phyloP scores from a whole-genome alignment of 2,329 filamentous ascomycete species.

The Fusarium brevicatenulatum region DNA sequence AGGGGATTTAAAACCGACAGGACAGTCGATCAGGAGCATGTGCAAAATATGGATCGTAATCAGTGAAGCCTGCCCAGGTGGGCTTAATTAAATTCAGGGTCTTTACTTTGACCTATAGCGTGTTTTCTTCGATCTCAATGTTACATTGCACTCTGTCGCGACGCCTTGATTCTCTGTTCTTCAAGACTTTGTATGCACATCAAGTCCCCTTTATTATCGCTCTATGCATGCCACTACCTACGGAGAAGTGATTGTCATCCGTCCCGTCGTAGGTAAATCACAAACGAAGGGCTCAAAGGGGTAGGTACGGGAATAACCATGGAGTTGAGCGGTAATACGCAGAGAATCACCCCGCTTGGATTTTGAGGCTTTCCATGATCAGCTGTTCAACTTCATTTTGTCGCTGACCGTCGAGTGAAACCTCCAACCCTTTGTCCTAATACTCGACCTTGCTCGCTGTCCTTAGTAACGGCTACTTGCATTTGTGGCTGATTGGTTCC shows the following conservation, averaged over 20 bases:
- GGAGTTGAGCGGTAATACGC: neutral
- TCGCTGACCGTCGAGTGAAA: neutral
- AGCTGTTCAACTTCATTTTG: neutral
- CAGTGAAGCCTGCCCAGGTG: neutral
- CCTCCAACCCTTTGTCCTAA: neutral
- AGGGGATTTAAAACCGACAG: neutral
- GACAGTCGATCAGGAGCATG: neutral
- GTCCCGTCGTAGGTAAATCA: neutral
- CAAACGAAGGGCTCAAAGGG: neutral
- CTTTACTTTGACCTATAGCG: neutral
- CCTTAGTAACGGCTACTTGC: constrained; percentile 4
- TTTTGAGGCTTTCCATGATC: constrained; percentile 2
- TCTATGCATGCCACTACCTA: neutral
- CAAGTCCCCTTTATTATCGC: neutral
- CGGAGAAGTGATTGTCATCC: neutral
- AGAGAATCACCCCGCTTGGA: constrained; percentile 4
- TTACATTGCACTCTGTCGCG: neutral
- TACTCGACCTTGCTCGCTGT: neutral
- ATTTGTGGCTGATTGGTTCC: constrained; percentile 27
- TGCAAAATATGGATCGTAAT: neutral
- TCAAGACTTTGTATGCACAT: neutral
- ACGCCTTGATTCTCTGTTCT: neutral
- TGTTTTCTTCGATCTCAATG: neutral
- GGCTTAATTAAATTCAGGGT: neutral
- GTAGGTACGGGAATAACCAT: neutral